Evolutionary conservation across 73 alveolate species (phyloP).

Genomic region (Effrenium voratum): DNA sequence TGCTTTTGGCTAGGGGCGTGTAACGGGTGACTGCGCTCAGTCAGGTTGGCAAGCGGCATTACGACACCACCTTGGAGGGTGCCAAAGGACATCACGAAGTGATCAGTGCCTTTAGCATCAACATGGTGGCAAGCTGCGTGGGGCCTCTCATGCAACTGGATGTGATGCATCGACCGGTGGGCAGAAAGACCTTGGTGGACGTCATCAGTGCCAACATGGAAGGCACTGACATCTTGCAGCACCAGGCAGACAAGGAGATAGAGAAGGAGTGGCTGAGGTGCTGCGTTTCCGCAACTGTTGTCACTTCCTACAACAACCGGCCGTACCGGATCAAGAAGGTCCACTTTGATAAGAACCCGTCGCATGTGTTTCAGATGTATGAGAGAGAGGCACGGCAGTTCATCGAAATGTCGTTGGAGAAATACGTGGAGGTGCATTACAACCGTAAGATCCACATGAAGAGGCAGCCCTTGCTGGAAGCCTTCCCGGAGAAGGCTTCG

Average conservation of each 20-base stretch:
- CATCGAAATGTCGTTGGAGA: neutral
- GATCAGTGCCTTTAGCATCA: neutral
- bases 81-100: neutral
- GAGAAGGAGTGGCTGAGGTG: constrained; percentile 5
- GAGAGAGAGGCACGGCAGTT: neutral
- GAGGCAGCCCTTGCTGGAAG: constrained; percentile 47
- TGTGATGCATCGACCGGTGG: neutral
- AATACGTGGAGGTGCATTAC: neutral
- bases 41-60: neutral
- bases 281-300: constrained; percentile 38
- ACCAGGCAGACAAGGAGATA: neutral
- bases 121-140: neutral
- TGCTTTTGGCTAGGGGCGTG: too few species aligned
- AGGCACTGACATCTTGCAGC: constrained; percentile 12
- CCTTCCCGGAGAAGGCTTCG: constrained; percentile 12
- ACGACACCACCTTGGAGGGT: neutral
- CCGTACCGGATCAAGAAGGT: constrained; percentile 25
- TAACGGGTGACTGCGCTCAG: too few species aligned
- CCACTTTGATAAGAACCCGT: constrained; percentile 53
- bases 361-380: neutral
- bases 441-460: neutral
- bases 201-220: neutral
- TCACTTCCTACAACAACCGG: constrained; percentile 38
- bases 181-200: neutral
- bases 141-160: neutral